Percentiles rank a stretch among this genome's conserved stretches.
These are phyloP conservation scores for Davidsoniella australis DNA, from an alignment of 2,329 filamentous ascomycete genomes.

Conservation along the genomic window DNA sequence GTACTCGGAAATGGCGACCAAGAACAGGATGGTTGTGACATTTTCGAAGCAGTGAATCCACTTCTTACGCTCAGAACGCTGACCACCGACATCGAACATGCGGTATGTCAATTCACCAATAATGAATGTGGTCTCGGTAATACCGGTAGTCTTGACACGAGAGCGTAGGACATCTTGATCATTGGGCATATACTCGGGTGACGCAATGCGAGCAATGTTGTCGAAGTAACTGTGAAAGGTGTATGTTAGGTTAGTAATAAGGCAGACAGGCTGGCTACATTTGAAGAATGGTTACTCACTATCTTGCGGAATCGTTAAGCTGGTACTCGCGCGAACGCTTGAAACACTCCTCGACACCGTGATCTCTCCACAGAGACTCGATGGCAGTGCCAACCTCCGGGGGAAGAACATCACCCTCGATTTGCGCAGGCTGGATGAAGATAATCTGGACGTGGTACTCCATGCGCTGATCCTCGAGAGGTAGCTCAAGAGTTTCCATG, in stretches of 20 bases:
- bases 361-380: constrained; percentile 82
- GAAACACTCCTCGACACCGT: constrained; percentile 86
- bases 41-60: constrained; percentile 99
- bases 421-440: constrained; percentile 96
- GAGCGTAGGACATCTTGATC: constrained; percentile 90
- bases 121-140: constrained; percentile 91
- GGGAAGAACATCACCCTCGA: constrained; percentile 86
- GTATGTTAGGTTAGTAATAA: constrained; percentile 24
- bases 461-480: constrained; percentile 77
- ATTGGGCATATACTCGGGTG: constrained; percentile 84
- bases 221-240: constrained; percentile 66
- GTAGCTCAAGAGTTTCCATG: constrained; percentile 56
- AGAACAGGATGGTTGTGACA: constrained; percentile 88
- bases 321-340: constrained; percentile 92
- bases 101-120: constrained; percentile 88
- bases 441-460: constrained; percentile 97
- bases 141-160: constrained; percentile 95
- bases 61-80: constrained; percentile 94
- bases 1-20: constrained; percentile 94
- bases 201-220: constrained; percentile 77
- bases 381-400: constrained; percentile 88
- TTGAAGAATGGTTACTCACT: constrained; percentile 40
- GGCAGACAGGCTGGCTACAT: background rate
- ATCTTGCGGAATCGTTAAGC: constrained; percentile 89
- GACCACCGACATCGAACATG: constrained; percentile 95